Conservation (phyloP, 2,329 filamentous ascomycete species). For the Sporothrix sp. region DNA sequence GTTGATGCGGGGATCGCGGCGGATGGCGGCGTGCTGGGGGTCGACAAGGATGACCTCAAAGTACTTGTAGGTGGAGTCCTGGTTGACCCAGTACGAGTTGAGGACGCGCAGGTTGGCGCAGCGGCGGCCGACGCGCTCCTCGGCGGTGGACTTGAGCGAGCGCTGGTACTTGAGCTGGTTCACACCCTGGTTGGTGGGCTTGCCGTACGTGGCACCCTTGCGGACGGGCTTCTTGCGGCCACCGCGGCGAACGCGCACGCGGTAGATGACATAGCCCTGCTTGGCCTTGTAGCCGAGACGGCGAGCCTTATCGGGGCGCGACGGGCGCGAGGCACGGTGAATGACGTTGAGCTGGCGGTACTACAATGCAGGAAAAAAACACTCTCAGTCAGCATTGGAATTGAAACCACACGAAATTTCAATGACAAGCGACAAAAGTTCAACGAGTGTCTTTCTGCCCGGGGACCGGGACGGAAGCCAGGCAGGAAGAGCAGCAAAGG, state of each 20-base stretch:
- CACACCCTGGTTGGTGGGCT: constrained; percentile 99
- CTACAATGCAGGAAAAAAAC: constrained; percentile 84
- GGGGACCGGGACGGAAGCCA: constrained; percentile 42
- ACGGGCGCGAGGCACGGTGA: constrained; percentile 96
- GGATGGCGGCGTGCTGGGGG: constrained; percentile 99
- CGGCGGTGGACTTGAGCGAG: constrained; percentile 92
- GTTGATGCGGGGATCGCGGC: constrained; percentile 98
- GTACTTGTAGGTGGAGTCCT: constrained; percentile 99
- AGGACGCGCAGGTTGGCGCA: constrained; percentile 98
- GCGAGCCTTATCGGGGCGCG: constrained; percentile 98
- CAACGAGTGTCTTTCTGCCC: constrained; percentile 79
- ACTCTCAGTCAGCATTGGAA: constrained; percentile 68
- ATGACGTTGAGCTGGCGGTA: constrained; percentile 99
- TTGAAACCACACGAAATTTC: constrained; percentile 6
- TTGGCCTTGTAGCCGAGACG: constrained; percentile 99
- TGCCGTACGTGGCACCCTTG: constrained; percentile 99
- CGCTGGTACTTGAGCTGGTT: constrained; percentile 99
- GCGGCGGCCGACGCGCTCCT: constrained; percentile 99
- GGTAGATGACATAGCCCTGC: constrained; percentile 99
- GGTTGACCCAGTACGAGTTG: constrained; percentile 99
- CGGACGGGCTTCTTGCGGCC: constrained; percentile 93
- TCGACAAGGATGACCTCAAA: constrained; percentile 99
- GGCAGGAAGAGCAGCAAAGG: constrained; percentile 9
- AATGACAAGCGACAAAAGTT: constrained; percentile 45
- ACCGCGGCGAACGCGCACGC: constrained; percentile 94